phyloP scores from a whole-genome alignment of 129 eudicot species.

The Artemisia annua region DNA sequence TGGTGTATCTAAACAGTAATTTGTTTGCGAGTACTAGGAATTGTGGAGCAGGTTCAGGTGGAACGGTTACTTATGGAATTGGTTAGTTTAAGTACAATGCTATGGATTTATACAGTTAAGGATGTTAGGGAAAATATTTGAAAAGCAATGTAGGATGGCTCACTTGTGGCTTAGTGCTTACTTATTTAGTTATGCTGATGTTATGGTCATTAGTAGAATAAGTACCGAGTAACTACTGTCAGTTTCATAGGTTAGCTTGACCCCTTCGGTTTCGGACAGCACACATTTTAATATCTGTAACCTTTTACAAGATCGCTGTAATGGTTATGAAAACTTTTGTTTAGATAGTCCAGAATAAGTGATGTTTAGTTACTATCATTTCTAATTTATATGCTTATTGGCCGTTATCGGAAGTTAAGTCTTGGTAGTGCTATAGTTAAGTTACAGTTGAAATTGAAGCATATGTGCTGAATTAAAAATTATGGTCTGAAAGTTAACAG shows the following conservation, averaged over 20 bases:
- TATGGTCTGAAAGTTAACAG: not conserved
- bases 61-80: not conserved
- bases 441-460: not conserved
- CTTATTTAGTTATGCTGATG: not conserved
- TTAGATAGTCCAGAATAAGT: not conserved
- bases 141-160: no score
- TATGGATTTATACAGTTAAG: not conserved
- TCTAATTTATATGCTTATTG: not conserved
- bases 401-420: not conserved
- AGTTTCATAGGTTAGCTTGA: no score
- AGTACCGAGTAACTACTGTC: no score
- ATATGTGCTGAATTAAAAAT: not conserved
- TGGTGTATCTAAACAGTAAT: not conserved
- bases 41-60: slow-evolving; percentile 20
- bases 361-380: not conserved
- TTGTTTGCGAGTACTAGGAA: not conserved
- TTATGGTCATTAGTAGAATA: not conserved
- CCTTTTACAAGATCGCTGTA: no score
- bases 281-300: no score
- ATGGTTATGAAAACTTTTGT: no score
- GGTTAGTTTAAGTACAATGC: slow-evolving; percentile 10
- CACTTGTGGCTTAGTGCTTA: not conserved
- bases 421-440: not conserved
- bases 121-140: no score
- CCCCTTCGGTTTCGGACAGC: no score